Conservation (phyloP, 1,284 basidiomycete species). For the Earliella scabrosa region DNA sequence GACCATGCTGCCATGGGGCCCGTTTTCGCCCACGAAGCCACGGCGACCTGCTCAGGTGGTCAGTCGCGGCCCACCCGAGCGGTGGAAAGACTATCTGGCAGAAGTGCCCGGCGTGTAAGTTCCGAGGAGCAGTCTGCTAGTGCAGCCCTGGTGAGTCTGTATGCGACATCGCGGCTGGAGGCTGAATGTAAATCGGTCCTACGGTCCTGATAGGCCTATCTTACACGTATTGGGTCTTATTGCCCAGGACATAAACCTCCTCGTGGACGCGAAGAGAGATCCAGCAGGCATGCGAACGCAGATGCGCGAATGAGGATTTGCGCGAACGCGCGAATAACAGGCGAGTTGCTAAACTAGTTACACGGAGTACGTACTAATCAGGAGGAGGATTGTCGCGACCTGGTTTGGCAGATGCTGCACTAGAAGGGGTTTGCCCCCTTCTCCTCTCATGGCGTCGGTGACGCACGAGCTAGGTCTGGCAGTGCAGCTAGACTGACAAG, state of each 20-base stretch:
- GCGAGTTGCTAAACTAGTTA: not conserved
- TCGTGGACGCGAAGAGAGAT: not conserved
- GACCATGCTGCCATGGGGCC: conserved; percentile 11
- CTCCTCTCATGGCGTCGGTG: not conserved
- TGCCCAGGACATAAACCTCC: not conserved
- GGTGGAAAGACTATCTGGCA: conserved; percentile 24
- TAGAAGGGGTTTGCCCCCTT: not conserved
- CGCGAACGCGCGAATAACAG: not conserved
- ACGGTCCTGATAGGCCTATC: conserved; percentile 20
- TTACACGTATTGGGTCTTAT: not conserved
- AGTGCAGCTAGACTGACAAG: conserved; percentile 17
- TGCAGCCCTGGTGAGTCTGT: conserved; percentile 1
- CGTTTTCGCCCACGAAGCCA: conserved; percentile 14
- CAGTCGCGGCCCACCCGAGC: conserved; percentile 12
- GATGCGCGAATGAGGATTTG: not conserved
- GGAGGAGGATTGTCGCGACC: not conserved
- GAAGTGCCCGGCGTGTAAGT: conserved; percentile 5
- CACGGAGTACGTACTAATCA: not conserved
- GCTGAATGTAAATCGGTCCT: conserved; percentile 12
- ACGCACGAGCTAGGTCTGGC: conserved; percentile 2
- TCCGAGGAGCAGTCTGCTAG: conserved; percentile 19
- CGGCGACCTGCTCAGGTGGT: conserved; percentile 25
- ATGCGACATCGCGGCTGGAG: conserved; percentile 12
- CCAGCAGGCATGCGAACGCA: not conserved
- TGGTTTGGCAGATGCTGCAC: not conserved